Base-by-base conservation (phyloP, 495 filamentous ascomycete genomes). In the Trichocladium antarcticum region DNA sequence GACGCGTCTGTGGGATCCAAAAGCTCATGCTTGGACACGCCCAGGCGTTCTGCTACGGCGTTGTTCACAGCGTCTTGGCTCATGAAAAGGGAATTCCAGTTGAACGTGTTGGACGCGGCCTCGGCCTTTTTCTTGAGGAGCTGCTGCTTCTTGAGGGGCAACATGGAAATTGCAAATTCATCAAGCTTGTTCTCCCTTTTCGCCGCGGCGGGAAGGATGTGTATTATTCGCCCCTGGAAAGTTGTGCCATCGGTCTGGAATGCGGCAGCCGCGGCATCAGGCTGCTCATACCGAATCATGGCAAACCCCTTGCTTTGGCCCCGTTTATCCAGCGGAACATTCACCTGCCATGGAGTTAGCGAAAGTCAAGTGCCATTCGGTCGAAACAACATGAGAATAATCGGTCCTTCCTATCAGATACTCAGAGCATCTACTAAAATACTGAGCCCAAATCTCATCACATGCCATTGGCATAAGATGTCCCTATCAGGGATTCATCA, bases 401-500 rank as follows among this genome's bases (percentile, higher is more conserved):
- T 53, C 35, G 54, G 60, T 57, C 54, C 61, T 49, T 62, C 51
- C 67, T 57, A 36, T 71, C 65, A 69, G 73, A 70, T 60, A 68
- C 60, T 68, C 68, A 59, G 68, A 74, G 74, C 70, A 79, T 77
- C 75, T 79, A 79, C 74, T 77, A 79, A 78, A 78, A 79, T 76
- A 73, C 65, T 70, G 67, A 72, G 69, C 74, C 74, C 74, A 70
- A 54, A 68, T 76, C 69, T 67, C 75, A 74, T 77, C 75, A 76
- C 50, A 71, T 73, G 68, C 73, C 47, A 60, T 35, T 51, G 83
- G 80, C 82, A 92, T 96, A 80, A 84, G 89, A 76, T 97, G 90
- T 96, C 92, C 92, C 92, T 97, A 97, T 95, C 90, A 83, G 83
- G 78, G 78, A 67, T 82, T 96, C 90, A 96, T 96, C 90, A 89